phyloP scores from a whole-genome alignment of 1,139 yeast genomes.

The Magnusiomyces fungicola region DNA sequence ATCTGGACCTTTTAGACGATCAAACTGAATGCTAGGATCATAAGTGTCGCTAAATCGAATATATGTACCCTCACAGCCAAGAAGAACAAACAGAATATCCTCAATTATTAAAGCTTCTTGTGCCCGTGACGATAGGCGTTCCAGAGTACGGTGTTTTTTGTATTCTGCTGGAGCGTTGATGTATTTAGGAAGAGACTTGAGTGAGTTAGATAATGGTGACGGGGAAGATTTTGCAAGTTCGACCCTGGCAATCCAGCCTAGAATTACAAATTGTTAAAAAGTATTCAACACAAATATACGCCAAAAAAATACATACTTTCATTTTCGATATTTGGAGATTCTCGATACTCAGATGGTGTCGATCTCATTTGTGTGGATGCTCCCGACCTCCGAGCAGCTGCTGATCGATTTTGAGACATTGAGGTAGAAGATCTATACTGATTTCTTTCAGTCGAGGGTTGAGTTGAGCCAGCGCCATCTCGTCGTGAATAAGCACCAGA shows the following conservation, averaged over 20 bases:
- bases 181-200: constrained; percentile 19
- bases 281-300: neutral
- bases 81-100: constrained; percentile 60
- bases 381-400: no score
- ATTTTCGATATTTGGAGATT: no score
- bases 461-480: no score
- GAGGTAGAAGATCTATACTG: no score
- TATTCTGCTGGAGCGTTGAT: constrained; percentile 13
- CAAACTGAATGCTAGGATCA: constrained; percentile 37
- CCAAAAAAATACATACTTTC: no score
- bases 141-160: constrained; percentile 11
- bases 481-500: no score
- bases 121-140: constrained; percentile 34
- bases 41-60: constrained; percentile 61
- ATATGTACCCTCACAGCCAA: constrained; percentile 77
- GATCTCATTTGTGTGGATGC: no score
- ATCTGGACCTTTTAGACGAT: constrained; percentile 59
- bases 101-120: constrained; percentile 70
- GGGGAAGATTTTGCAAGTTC: constrained; percentile 16
- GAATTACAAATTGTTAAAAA: neutral
- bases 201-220: constrained; percentile 24
- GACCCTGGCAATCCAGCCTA: constrained; percentile 19
- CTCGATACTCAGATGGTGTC: no score
- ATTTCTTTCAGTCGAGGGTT: no score
- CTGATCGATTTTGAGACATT: no score